These are phyloP conservation scores for Pholiota adiposa DNA, from an alignment of 1,284 basidiomycete genomes.

Conservation along the genomic window DNA sequence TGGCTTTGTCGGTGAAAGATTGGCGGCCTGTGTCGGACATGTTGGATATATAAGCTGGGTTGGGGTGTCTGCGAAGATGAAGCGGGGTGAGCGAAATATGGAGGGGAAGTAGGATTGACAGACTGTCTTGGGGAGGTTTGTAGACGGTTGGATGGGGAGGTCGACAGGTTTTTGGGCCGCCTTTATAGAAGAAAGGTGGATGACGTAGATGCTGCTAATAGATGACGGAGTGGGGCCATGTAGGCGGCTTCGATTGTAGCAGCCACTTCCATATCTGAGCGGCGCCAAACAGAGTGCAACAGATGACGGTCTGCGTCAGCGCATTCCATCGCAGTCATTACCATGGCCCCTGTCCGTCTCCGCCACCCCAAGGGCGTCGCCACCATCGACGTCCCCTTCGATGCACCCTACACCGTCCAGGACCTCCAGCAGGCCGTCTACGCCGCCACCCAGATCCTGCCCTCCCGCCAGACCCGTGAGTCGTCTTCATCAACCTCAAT, in stretches of 20 bases:
- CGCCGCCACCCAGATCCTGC: conserved; percentile 68
- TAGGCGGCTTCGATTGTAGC: not conserved
- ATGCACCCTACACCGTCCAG: conserved; percentile 64
- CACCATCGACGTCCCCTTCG: conserved; percentile 67
- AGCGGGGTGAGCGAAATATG: not conserved
- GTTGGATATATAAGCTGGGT: conserved; percentile 19
- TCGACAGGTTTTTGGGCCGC: not conserved
- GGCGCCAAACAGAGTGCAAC: conserved; percentile 20
- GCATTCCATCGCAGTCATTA: not conserved
- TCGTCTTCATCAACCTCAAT: not conserved
- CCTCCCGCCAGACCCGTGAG: conserved; percentile 79
- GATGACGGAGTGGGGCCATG: conserved; percentile 7
- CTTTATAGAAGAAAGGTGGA: conserved; percentile 13
- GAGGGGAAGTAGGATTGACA: not conserved
- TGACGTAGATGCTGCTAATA: conserved; percentile 2
- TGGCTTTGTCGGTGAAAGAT: conserved; percentile 56
- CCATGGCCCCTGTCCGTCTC: conserved; percentile 72
- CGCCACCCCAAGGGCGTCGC: conserved; percentile 83
- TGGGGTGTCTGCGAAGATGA: conserved; percentile 8
- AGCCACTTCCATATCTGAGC: not conserved
- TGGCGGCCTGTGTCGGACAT: conserved; percentile 54
- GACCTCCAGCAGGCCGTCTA: conserved; percentile 78
- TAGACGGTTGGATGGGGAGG: not conserved
- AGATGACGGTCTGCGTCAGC: conserved; percentile 16
- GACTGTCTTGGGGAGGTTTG: conserved; percentile 5